Percentiles rank a stretch among this genome's conserved stretches.
Evolutionary conservation across 202 grass and related monocot species (phyloP).

Genomic region (Zizania palustris): DNA sequence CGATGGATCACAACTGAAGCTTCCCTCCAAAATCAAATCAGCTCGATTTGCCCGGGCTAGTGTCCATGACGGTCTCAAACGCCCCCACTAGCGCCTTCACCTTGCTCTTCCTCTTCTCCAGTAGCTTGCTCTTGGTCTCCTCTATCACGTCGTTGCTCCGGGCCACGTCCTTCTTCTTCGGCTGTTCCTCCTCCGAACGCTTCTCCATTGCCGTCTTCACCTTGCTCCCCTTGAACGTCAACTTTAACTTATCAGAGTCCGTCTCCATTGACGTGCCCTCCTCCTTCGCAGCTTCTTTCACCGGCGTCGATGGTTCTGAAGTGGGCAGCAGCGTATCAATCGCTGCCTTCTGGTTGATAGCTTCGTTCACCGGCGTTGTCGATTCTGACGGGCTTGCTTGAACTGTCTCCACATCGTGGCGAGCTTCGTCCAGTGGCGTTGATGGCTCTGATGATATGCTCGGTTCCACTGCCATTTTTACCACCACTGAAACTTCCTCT

Average conservation of each 20-base stretch:
- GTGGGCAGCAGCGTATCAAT: not conserved
- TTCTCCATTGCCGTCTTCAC: constrained; percentile 59
- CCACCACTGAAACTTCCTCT: not conserved
- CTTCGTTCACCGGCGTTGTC: constrained; percentile 24
- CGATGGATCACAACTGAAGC: not conserved
- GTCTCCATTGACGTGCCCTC: not conserved
- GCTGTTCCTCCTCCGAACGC: constrained; percentile 45
- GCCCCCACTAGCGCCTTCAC: constrained; percentile 84
- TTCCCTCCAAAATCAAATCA: constrained; percentile 24
- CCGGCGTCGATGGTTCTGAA: constrained; percentile 28
- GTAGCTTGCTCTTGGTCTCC: constrained; percentile 74
- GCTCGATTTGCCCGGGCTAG: constrained; percentile 26
- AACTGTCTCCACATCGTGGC: not conserved
- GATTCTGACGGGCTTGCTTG: constrained; percentile 38
- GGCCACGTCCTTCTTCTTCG: constrained; percentile 73
- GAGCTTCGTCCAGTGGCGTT: constrained; percentile 15
- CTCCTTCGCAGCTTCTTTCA: constrained; percentile 1
- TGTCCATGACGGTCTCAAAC: constrained; percentile 83
- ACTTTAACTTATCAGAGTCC: not conserved
- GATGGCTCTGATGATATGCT: constrained; percentile 25
- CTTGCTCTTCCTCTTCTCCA: constrained; percentile 92
- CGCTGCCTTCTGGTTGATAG: constrained; percentile 16
- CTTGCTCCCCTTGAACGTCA: constrained; percentile 43
- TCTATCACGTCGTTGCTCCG: constrained; percentile 89
- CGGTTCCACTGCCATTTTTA: not conserved